Evolutionary conservation across 345 rosid species (phyloP), one percentile per base, ranked within the genome.

Genomic region (Turritis glabra): DNA sequence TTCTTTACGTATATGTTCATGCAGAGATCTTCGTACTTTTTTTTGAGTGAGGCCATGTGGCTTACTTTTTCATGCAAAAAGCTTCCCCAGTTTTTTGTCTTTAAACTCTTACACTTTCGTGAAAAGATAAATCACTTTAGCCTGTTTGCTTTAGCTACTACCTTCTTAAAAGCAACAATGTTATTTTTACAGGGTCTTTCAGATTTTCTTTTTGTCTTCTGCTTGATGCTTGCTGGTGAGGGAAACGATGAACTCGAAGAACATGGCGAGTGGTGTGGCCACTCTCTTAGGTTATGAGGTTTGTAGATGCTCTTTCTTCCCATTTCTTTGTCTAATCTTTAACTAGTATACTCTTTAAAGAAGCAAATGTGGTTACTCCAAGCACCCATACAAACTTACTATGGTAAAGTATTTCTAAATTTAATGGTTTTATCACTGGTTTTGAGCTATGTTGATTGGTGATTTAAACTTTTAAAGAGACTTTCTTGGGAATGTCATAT

Each of bases 1-100:
- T 77, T 64, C 71, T 72, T 48, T 77, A 77, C 81, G 81, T 77
- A 77, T 72, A 58, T 71, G 69, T 77, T 77, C 81, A 77, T 77
- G 81, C 81, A 77, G 81, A 72, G 77, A 77, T 72, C 77, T 77
- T 71, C 72, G 47, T 70, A 77, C 67, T 46, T 77, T 57, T 38
- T 2, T 41, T 40, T 40, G 27, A 52, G 48, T 65, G 52, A 77
- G 77, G 51, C 81, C 81, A 77, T 77, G 81, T 77, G 81, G 35
- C 77, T 77, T 77, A 41, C 81, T 72, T 77, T 69, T 77, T 77
- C 81, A 77, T 77, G 81, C 81, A 77, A 72, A 77, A 77, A 77
- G 77, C 77, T 77, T 77, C 63, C 29, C 35, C 67, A 41, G 26
- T 65, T 67, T 64, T 70, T 77, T 77, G 81, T 77, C 77, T 41